A percentile compares a stretch with the other conserved stretches of the same genome.
phyloP scores from a whole-genome alignment of 148 eudicot genomes.

The Vaccinium myrtillus region DNA sequence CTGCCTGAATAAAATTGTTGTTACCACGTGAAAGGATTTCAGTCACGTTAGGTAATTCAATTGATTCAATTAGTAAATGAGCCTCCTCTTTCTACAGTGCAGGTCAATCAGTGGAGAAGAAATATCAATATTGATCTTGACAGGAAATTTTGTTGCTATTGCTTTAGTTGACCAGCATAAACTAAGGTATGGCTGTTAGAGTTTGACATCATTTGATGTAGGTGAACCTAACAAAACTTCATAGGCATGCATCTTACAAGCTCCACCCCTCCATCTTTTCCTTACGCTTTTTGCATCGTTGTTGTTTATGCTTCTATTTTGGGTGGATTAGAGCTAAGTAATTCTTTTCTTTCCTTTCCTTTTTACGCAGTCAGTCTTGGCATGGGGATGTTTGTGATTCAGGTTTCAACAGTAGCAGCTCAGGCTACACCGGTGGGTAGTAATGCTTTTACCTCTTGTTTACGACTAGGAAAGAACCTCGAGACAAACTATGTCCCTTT shows the following conservation, averaged over 20 bases:
- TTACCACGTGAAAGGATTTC: too few relatives aligned
- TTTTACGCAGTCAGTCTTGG: conserved; percentile 55
- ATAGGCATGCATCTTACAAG: neutral
- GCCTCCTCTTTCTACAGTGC: conserved; percentile 60
- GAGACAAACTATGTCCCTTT: neutral
- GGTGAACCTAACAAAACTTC: too few relatives aligned
- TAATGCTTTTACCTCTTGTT: conserved; percentile 10
- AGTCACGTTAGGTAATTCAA: too few relatives aligned
- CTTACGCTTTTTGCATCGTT: neutral
- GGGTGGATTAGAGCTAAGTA: neutral
- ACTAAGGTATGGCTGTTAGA: conserved; percentile 46
- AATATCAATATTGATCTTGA: conserved; percentile 63
- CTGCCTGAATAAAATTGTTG: too few relatives aligned
- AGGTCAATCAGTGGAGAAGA: conserved; percentile 80
- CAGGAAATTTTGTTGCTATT: conserved; percentile 84
- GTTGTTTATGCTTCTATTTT: neutral
- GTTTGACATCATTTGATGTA: too few relatives aligned
- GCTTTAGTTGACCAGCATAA: conserved; percentile 86
- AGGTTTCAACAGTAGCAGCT: conserved; percentile 45
- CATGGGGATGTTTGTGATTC: conserved; percentile 52
- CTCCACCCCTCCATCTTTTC: neutral
- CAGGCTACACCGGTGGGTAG: conserved; percentile 69
- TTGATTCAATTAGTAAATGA: too few relatives aligned
- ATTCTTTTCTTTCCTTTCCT: neutral
- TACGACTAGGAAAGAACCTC: neutral